Evolutionary conservation across 495 filamentous ascomycete genomes (phyloP), one percentile per base, ranked within the genome.

Genomic region (Aspergillus hancockii): DNA sequence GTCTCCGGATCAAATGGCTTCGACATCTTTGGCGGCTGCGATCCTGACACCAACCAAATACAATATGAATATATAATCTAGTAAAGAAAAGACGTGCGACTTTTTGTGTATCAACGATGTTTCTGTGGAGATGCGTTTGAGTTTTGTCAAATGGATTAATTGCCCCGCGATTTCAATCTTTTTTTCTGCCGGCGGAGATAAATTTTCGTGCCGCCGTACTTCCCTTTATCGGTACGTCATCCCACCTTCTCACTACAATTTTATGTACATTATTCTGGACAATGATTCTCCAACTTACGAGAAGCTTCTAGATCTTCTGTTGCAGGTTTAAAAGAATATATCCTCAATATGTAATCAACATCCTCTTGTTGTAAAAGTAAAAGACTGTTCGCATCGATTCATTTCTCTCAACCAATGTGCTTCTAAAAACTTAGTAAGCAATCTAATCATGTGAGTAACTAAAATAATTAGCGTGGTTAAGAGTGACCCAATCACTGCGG

Each of bases 1-100:
- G 87, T 64, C 66, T 91, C 88, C 31, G 89, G 77, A 61, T 88
- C 82, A 71, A 91, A 78, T 55, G 75, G 67, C 63, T 79, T 76
- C 45, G 77, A 75, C 77, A 79, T 79, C 46, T 68, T 76, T 67
- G 54, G 63, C 60, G 53, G 18, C 16, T 41, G 28, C n/a, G 18
- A 22, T 46, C 22, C 32, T 10, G 25, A 47, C 23, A 47, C 19
- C 21, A 14, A 23, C 12, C 8, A 23, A 45, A 21, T 22, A 47
- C 12, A 47, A 47, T 7, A 47, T 49, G 19, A n/a, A 40, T 54
- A 22, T 8, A 16, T 2, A 34, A 3, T 21, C 23, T 13, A 28
- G 41, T 23, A 49, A 18, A 19, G 14, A 13, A 31, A 21, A 50
- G 23, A 9, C 34, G 62, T 30, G 8, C 49, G 52, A 55, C 52